Evolutionary conservation across 495 filamentous ascomycete genomes (phyloP).

Genomic region (Parmelia sp.): DNA sequence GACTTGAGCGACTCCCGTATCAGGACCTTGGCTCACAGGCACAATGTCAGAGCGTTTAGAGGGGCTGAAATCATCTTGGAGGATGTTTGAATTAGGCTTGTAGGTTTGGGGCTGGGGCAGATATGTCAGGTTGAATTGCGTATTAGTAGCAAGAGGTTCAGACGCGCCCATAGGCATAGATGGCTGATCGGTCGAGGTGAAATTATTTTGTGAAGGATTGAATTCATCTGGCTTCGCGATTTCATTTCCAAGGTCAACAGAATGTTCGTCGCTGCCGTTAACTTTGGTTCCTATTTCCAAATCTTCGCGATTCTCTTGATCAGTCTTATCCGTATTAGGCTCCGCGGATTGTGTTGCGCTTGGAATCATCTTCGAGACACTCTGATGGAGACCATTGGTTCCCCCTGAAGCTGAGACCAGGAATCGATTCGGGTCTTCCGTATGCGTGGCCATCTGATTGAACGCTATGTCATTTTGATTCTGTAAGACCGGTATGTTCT

Average conservation of each 20-base stretch:
- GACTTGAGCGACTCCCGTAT: slow-evolving; percentile 3
- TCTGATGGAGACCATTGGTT: slow-evolving; percentile 4
- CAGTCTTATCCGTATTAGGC: neutral
- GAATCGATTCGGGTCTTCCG: slow-evolving; percentile 23
- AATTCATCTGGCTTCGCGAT: slow-evolving; percentile 21
- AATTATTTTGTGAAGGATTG: slow-evolving; percentile 15
- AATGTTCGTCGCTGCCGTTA: slow-evolving; percentile 42
- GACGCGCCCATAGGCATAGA: slow-evolving; percentile 26
- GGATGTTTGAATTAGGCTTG: slow-evolving; percentile 5
- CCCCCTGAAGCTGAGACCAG: slow-evolving; percentile 1
- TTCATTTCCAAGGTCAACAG: slow-evolving; percentile 41
- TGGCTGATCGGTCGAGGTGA: slow-evolving; percentile 22
- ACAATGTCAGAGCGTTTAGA: neutral
- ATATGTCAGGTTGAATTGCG: slow-evolving; percentile 9
- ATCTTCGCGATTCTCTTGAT: neutral
- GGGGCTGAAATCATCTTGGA: slow-evolving; percentile 34
- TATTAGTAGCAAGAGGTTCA: slow-evolving; percentile 24
- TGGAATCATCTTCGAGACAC: neutral
- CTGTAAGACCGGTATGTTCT: slow-evolving; percentile 64
- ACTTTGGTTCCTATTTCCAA: slow-evolving; percentile 20
- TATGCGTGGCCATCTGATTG: slow-evolving; percentile 57
- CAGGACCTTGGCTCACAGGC: slow-evolving; percentile 25
- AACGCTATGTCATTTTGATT: slow-evolving; percentile 68
- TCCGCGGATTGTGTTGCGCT: slow-evolving; percentile 1
- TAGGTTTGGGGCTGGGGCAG: slow-evolving; percentile 16